Evolutionary conservation across 202 grass and related monocot species (phyloP).

Genomic region (Setaria italica): DNA sequence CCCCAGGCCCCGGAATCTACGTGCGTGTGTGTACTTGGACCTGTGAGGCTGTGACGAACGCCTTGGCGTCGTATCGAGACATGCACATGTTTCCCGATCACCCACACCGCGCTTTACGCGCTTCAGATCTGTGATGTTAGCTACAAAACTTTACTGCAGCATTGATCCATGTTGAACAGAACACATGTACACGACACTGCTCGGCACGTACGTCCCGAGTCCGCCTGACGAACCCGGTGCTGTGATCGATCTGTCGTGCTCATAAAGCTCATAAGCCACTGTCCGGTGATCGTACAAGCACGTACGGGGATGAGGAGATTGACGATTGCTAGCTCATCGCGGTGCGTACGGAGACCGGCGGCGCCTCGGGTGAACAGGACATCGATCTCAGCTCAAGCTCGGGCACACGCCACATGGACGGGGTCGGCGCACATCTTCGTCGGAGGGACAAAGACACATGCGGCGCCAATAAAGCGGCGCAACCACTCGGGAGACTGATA

Average conservation of each 20-base stretch:
- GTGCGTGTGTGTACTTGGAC: not conserved
- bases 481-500: conserved; percentile 31
- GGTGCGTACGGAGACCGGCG: not conserved
- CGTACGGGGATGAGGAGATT: not conserved
- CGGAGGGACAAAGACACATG: conserved; percentile 1
- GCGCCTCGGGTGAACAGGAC: not conserved
- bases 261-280: not conserved
- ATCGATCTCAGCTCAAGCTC: not conserved
- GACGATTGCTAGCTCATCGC: not conserved
- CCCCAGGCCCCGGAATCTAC: not conserved
- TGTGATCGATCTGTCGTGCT: not conserved
- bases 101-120: not conserved
- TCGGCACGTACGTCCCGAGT: not conserved
- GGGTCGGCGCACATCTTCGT: not conserved
- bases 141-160: not conserved
- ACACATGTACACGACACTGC: not conserved
- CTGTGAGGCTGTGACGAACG: not conserved
- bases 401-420: conserved; percentile 38
- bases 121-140: not conserved
- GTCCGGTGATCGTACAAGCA: not conserved
- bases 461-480: conserved; percentile 40
- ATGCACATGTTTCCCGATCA: not conserved
- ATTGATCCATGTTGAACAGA: not conserved
- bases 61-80: not conserved
- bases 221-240: not conserved